Evolutionary conservation across 768 basidiomycete genomes (phyloP).

Genomic region (Lentinula aciculospora): DNA sequence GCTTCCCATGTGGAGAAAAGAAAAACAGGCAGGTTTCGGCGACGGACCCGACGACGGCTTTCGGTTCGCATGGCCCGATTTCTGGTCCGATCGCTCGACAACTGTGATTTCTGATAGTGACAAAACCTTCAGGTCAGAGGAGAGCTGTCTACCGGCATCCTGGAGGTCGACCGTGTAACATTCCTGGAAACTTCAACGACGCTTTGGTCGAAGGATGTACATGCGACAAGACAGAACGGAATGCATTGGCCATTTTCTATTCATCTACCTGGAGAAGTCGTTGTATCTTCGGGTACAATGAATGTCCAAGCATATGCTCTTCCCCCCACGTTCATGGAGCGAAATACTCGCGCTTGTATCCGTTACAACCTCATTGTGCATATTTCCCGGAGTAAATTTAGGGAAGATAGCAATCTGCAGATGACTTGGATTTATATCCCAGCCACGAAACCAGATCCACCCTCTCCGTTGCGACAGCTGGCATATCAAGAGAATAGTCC

Average conservation of each 20-base stretch:
- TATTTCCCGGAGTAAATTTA: slow-evolving; percentile 25
- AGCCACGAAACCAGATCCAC: slow-evolving; percentile 22
- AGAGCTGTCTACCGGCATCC: not conserved
- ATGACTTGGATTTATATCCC: slow-evolving; percentile 28
- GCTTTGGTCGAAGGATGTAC: slow-evolving; percentile 6
- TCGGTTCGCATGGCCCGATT: not conserved
- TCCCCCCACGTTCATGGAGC: slow-evolving; percentile 34
- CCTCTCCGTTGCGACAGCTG: slow-evolving; percentile 26
- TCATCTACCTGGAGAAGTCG: not conserved
- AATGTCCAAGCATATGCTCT: slow-evolving; percentile 11
- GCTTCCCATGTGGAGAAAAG: not conserved
- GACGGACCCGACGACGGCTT: not conserved
- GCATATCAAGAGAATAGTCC: slow-evolving; percentile 28
- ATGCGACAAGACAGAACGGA: not conserved
- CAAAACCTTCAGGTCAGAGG: slow-evolving; percentile 1
- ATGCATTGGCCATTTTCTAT: slow-evolving; percentile 6
- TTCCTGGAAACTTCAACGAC: slow-evolving; percentile 2
- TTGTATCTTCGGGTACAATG: slow-evolving; percentile 5
- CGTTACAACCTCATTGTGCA: slow-evolving; percentile 28
- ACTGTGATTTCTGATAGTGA: not conserved
- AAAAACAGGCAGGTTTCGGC: not conserved
- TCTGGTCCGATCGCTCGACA: not conserved
- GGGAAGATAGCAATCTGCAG: slow-evolving; percentile 25
- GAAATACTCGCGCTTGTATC: slow-evolving; percentile 29
- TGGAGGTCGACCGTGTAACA: not conserved